phyloP scores from a whole-genome alignment of 108 stramenopile species.

The Cyclostephanos invisitatus region DNA sequence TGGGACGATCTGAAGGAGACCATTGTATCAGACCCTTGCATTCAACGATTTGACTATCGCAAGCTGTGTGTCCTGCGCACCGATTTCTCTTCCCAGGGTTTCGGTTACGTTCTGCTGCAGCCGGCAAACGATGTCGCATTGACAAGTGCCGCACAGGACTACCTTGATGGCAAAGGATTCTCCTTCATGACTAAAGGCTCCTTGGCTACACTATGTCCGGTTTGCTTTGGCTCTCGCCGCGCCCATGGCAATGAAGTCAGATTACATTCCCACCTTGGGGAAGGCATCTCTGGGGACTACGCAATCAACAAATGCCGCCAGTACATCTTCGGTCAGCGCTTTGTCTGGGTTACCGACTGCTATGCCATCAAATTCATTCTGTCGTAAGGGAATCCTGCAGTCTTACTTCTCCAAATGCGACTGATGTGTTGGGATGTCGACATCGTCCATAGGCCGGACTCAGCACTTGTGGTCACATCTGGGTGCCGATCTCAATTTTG shows the following conservation, averaged over 20 bases:
- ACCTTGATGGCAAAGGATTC: constrained; percentile 6
- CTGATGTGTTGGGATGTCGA: constrained; percentile 5
- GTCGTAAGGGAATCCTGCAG: background rate
- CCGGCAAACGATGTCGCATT: constrained; percentile 2
- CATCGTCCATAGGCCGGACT: constrained; percentile 2
- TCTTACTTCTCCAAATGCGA: background rate
- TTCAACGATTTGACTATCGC: background rate
- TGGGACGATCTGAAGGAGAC: constrained; percentile 2
- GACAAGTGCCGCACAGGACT: background rate
- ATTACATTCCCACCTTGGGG: no score
- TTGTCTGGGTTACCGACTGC: background rate
- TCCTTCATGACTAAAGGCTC: no score
- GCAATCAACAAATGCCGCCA: background rate
- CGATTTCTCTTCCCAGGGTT: background rate
- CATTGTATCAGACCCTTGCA: constrained; percentile 12
- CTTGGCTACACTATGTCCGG: no score
- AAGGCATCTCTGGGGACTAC: background rate
- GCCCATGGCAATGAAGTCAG: no score
- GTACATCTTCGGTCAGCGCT: background rate
- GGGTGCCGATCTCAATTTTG: constrained; percentile 2
- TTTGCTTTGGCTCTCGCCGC: no score
- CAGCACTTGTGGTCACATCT: background rate
- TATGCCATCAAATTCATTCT: background rate
- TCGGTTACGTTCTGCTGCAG: constrained; percentile 1
- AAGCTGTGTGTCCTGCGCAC: background rate